Percentiles rank a stretch among this genome's conserved stretches.
These are phyloP conservation scores for Aspergillus asperescens DNA, from an alignment of 495 filamentous ascomycete genomes.

Conservation along the genomic window DNA sequence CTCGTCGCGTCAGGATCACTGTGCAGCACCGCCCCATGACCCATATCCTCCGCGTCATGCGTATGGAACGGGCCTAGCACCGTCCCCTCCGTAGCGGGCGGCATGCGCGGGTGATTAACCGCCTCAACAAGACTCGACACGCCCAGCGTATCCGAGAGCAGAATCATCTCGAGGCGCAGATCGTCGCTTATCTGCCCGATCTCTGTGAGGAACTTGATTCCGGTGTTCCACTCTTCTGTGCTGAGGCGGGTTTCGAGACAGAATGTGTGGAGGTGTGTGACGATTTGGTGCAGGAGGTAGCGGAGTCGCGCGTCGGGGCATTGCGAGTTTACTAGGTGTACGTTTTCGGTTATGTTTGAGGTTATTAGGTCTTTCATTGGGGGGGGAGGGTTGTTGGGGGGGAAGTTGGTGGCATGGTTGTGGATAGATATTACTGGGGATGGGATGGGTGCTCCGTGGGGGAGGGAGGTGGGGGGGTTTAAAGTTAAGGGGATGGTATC, in stretches of 20 bases:
- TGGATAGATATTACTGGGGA: too few species aligned
- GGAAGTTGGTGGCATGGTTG: neutral
- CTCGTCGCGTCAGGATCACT: conserved; percentile 44
- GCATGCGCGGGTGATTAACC: conserved; percentile 63
- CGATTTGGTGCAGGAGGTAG: conserved; percentile 59
- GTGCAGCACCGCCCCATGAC: conserved; percentile 56
- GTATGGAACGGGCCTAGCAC: conserved; percentile 84
- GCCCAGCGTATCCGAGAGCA: conserved; percentile 75
- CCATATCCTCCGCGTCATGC: conserved; percentile 60
- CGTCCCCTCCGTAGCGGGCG: conserved; percentile 64
- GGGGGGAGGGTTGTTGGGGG: conserved; percentile 26
- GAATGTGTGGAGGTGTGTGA: conserved; percentile 65
- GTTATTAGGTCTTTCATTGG: conserved; percentile 60
- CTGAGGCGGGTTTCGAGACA: conserved; percentile 63
- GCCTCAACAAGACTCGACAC: conserved; percentile 69
- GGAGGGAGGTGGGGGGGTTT: too few species aligned
- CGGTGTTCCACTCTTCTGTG: conserved; percentile 63
- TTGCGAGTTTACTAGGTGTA: conserved; percentile 58
- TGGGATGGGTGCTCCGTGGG: too few species aligned
- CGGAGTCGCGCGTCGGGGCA: conserved; percentile 50
- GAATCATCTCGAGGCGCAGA: conserved; percentile 73
- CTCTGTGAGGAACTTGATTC: conserved; percentile 53
- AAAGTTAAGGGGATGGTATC: too few species aligned
- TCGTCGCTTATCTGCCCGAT: conserved; percentile 60
- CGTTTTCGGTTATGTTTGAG: conserved; percentile 68